These are phyloP conservation scores for Ophiorrhiza pumila DNA, from an alignment of 257 asterid species.

Conservation along the genomic window DNA sequence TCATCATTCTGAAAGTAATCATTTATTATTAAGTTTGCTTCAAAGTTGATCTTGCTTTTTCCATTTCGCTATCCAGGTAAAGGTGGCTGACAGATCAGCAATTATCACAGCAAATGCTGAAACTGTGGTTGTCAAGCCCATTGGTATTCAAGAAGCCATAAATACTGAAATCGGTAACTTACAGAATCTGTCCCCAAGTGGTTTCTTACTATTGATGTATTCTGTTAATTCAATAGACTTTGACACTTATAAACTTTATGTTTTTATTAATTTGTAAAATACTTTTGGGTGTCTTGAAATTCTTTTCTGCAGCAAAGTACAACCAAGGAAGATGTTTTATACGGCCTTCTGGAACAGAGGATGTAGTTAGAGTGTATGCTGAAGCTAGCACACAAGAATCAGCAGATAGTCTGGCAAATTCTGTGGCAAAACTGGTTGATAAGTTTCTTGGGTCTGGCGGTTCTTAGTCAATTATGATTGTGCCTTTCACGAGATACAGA, in stretches of 20 bases:
- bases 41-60: constrained; percentile 8
- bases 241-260: neutral
- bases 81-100: constrained; percentile 68
- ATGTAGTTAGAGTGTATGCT: constrained; percentile 85
- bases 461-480: constrained; percentile 15
- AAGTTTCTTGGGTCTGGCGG: constrained; percentile 46
- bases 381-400: constrained; percentile 79
- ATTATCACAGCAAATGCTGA: constrained; percentile 78
- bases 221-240: neutral
- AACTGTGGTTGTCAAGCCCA: constrained; percentile 65
- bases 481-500: neutral
- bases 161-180: constrained; percentile 62
- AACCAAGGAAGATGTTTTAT: constrained; percentile 73
- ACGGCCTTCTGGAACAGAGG: constrained; percentile 96
- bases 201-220: neutral
- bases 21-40: neutral
- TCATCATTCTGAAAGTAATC: neutral
- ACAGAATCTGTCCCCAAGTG: neutral
- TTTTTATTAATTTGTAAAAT: neutral
- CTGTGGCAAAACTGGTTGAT: constrained; percentile 66
- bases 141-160: constrained; percentile 75
- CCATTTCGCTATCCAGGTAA: constrained; percentile 52
- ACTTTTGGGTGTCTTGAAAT: neutral
- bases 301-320: constrained; percentile 52
- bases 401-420: constrained; percentile 66